phyloP scores from a whole-genome alignment of 768 basidiomycete genomes.

The Psilocybe azurescens region DNA sequence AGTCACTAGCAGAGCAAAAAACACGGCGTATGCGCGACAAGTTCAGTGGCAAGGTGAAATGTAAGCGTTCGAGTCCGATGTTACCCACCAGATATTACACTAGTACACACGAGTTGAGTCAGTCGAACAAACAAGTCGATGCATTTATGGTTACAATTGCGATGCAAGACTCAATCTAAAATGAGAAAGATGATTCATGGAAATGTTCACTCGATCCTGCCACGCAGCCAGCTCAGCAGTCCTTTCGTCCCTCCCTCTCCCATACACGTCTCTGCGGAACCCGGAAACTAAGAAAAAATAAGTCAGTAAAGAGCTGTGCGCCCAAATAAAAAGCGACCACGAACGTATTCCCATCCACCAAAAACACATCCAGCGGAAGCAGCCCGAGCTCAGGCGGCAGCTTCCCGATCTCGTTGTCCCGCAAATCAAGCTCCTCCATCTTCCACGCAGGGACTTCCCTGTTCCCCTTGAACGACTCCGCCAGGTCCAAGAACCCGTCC shows the following conservation, averaged over 20 bases:
- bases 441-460: slow-evolving; percentile 70
- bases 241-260: slow-evolving; percentile 91
- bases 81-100: no score
- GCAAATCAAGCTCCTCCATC: slow-evolving; percentile 80
- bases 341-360: slow-evolving; percentile 87
- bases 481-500: slow-evolving; percentile 63
- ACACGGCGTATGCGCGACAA: no score
- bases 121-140: no score
- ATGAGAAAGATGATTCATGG: no score
- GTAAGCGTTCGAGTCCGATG: no score
- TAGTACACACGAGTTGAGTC: no score
- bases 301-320: background rate
- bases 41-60: no score
- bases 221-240: slow-evolving; percentile 77
- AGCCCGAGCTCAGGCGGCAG: slow-evolving; percentile 74
- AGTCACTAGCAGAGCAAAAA: no score
- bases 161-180: no score
- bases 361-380: slow-evolving; percentile 77
- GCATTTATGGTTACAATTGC: no score
- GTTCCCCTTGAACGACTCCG: slow-evolving; percentile 70
- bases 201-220: slow-evolving; percentile 59
- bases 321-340: slow-evolving; percentile 36
- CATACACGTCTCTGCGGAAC: slow-evolving; percentile 82
- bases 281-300: slow-evolving; percentile 61
- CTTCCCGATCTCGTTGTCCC: slow-evolving; percentile 81